Conservation (phyloP, 2,329 filamentous ascomycete species). For the Pyrenochaeta sp. region DNA sequence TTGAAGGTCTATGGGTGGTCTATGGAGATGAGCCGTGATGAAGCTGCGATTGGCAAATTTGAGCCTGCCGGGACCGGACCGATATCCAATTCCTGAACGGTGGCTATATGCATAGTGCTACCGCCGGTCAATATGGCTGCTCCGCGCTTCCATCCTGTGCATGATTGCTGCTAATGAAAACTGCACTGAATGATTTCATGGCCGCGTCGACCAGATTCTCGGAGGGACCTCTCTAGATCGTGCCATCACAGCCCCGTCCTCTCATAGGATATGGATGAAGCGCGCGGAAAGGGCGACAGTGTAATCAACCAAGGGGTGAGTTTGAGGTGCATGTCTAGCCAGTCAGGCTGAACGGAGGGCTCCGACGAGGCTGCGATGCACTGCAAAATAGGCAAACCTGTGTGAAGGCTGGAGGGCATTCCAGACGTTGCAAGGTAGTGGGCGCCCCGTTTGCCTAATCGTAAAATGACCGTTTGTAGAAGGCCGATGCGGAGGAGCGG, state of each 20-base stretch:
- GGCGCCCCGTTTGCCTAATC: constrained; percentile 16
- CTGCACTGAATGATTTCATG: background rate
- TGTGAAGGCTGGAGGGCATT: constrained; percentile 4
- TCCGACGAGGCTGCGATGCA: constrained; percentile 2
- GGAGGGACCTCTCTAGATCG: background rate
- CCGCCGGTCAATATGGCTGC: constrained; percentile 1
- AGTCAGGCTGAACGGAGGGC: constrained; percentile 9
- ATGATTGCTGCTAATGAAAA: background rate
- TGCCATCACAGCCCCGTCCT: constrained; percentile 4
- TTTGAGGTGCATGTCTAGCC: background rate
- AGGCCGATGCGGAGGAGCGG: constrained; percentile 1
- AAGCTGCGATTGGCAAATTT: background rate
- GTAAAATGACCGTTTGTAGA: background rate
- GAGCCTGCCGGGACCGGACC: background rate
- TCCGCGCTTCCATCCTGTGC: background rate
- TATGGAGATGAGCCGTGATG: background rate
- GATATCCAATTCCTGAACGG: background rate
- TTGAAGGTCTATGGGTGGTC: background rate
- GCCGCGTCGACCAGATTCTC: background rate
- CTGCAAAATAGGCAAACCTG: constrained; percentile 5
- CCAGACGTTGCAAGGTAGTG: background rate
- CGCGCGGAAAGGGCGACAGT: constrained; percentile 3
- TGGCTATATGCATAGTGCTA: background rate
- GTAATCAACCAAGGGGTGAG: background rate
- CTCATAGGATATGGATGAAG: background rate